Base-by-base conservation (phyloP, 164 flowering plant species). In the Annona squamosa region DNA sequence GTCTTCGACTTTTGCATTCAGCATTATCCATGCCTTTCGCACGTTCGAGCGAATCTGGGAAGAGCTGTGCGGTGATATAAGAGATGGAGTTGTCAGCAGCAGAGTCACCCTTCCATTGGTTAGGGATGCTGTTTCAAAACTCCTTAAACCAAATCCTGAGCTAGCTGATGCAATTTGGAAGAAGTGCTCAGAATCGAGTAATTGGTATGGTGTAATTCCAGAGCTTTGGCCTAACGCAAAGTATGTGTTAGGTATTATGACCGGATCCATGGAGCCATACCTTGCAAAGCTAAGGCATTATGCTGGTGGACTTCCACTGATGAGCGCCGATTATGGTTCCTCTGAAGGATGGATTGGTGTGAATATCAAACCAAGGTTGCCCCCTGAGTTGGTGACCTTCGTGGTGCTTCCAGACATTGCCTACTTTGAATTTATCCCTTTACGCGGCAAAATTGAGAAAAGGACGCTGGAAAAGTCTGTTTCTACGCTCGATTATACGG, bases 261-360 rank as follows among this genome's bases (percentile, higher is more conserved):
- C 99, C 0, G 99, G 99, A 44, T 87, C 99, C 4, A 95, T 96
- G 99, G 90, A 87, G 84, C 97, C 90, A 17, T 93, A 93, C 72
- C 52, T 88, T 78, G 84, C 85, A 61, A 94, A 96, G 43, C 64
- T 96, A 84, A 93, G 98, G 84, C 95, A 89, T 75, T 95, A 90
- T 78, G 97, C 97, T 0, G 98, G 91, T 37, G 81, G 71, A 10
- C 19, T 95, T 63, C 95, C 97, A 4, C 74, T 96, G 37, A 1
- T 89, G 62, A 81, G 91, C 83, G 91, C 90, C 3, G 97, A 95
- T 80, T 95, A 93, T 79, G 99, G 99, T 4, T 73, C 98, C 64
- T 90, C 99, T 1, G 99, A 95, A 79, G 98, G 98, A 19, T 95
- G 99, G 99, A 81, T 95, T 74, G 99, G 84, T 4, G 97, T 87